Evolutionary conservation across 2,329 filamentous ascomycete species (phyloP).

Genomic region (Niveomyces coronatus): DNA sequence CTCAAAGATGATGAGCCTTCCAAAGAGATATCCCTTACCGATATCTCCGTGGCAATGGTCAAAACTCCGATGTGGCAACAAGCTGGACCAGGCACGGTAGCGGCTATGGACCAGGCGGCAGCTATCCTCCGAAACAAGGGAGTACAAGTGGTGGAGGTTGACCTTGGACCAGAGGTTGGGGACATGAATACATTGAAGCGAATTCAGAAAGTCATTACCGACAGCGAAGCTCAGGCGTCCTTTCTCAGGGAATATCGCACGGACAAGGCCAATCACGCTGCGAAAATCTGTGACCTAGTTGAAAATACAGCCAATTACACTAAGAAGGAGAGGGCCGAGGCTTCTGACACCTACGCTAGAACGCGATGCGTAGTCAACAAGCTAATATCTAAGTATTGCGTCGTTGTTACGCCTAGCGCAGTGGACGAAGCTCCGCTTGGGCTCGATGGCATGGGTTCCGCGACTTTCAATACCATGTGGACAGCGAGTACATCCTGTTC

Average conservation of each 20-base stretch:
- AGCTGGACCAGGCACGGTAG: slow-evolving; percentile 27
- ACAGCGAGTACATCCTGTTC: slow-evolving; percentile 26
- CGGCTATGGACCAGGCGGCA: slow-evolving; percentile 26
- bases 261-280: slow-evolving; percentile 31
- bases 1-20: slow-evolving; percentile 37
- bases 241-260: slow-evolving; percentile 42
- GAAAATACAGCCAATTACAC: slow-evolving; percentile 32
- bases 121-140: slow-evolving; percentile 29
- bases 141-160: slow-evolving; percentile 40
- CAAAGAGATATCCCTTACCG: slow-evolving; percentile 23
- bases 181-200: slow-evolving; percentile 17
- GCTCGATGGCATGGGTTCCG: slow-evolving; percentile 36
- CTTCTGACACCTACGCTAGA: slow-evolving; percentile 39
- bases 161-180: slow-evolving; percentile 34
- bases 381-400: slow-evolving; percentile 37
- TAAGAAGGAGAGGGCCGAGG: slow-evolving; percentile 35
- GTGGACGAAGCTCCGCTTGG: slow-evolving; percentile 46
- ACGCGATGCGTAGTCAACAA: slow-evolving; percentile 41
- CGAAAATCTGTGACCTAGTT: slow-evolving; percentile 33
- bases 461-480: slow-evolving; percentile 39
- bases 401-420: slow-evolving; percentile 46
- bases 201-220: slow-evolving; percentile 35
- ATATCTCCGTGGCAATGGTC: slow-evolving; percentile 38
- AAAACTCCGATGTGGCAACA: slow-evolving; percentile 40
- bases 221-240: slow-evolving; percentile 37